Evolutionary conservation across 2,329 filamentous ascomycete species (phyloP).

Genomic region (Graphilbum fragrans): DNA sequence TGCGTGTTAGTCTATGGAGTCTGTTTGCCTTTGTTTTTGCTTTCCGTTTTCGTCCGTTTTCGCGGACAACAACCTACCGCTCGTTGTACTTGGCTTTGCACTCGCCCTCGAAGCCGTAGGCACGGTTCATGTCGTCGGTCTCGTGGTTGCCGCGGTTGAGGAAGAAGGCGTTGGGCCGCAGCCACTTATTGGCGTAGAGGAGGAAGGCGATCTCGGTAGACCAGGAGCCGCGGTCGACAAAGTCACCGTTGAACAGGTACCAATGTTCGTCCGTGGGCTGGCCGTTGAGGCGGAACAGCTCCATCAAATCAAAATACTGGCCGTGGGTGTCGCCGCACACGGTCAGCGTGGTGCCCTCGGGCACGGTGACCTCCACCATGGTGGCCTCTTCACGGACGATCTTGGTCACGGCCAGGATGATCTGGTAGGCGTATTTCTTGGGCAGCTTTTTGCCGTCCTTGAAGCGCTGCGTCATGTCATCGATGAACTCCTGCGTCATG

Average conservation of each 20-base stretch:
- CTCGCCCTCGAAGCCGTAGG: conserved; percentile 96
- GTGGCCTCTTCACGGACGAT: conserved; percentile 87
- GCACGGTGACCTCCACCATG: conserved; percentile 87
- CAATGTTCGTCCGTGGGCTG: conserved; percentile 73
- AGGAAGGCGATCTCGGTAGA: conserved; percentile 92
- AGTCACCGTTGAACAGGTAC: conserved; percentile 98
- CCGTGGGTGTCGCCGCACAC: conserved; percentile 97
- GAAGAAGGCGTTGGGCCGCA: conserved; percentile 80
- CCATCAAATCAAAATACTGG: conserved; percentile 94
- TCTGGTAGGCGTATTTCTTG: conserved; percentile 95
- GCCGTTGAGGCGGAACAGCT: conserved; percentile 89
- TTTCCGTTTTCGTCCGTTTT: background rate
- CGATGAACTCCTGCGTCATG: conserved; percentile 95
- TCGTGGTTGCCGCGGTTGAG: conserved; percentile 97
- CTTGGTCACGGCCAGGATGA: conserved; percentile 79
- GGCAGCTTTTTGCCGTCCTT: conserved; percentile 92
- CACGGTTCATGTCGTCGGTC: conserved; percentile 98
- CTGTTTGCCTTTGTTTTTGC: too few relatives aligned
- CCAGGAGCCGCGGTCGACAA: conserved; percentile 96
- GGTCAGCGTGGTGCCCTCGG: conserved; percentile 67
- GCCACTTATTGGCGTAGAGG: conserved; percentile 94
- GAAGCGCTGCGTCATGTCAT: conserved; percentile 94
- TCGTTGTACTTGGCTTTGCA: conserved; percentile 98
- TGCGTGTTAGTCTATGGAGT: too few relatives aligned
- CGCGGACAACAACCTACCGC: conserved; percentile 37